phyloP scores from a whole-genome alignment of 1,139 yeast species.

The Pneumocystis canis region DNA sequence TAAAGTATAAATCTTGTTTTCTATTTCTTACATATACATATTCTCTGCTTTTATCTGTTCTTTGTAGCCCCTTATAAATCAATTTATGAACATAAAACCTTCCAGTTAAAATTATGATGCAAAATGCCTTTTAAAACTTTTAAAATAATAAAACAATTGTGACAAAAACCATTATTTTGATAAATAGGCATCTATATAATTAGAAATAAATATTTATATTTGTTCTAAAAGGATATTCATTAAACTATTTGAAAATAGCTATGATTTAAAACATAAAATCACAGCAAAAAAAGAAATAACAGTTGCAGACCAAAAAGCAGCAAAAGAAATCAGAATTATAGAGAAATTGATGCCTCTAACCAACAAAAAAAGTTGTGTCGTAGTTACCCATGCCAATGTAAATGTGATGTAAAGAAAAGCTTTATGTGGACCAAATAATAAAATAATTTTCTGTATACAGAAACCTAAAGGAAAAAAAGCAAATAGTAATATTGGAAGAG shows the following conservation, averaged over 20 bases:
- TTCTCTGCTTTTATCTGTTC: too few species aligned
- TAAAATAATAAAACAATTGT: background rate
- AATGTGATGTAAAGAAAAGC: background rate
- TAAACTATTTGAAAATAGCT: background rate
- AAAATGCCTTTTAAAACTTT: background rate
- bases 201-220: background rate
- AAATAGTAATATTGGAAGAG: constrained; percentile 6
- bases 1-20: too few species aligned
- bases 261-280: background rate
- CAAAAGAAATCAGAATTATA: background rate
- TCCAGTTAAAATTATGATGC: too few species aligned
- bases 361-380: background rate
- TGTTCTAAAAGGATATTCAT: background rate
- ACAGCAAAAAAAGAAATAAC: background rate
- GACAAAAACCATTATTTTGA: background rate
- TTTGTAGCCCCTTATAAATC: too few species aligned
- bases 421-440: constrained; percentile 1
- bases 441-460: constrained; percentile 5
- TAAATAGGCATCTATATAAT: background rate
- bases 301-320: background rate
- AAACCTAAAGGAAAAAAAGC: constrained; percentile 6
- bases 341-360: background rate
- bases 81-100: too few species aligned
- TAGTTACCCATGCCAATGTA: background rate
- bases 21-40: too few species aligned